Conservation (phyloP, 805 yeast genomes). For the Ogataea wickerhamii region DNA sequence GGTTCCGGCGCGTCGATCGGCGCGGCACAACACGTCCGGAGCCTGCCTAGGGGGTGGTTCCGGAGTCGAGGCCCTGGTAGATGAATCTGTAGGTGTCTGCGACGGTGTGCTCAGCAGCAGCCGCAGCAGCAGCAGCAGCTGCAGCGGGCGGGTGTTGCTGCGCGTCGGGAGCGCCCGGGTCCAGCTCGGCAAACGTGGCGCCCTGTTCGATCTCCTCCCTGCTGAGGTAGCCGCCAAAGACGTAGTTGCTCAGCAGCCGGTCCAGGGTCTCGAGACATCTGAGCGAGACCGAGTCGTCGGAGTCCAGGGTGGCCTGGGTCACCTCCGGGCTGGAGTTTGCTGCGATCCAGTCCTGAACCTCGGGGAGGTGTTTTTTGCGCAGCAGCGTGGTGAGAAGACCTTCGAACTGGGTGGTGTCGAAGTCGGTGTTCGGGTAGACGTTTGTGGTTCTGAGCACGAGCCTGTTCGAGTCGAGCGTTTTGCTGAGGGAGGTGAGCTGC, state of each 20-base stretch:
- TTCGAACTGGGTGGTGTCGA: constrained; percentile 83
- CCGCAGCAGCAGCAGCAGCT: constrained; percentile 1
- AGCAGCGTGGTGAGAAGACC: constrained; percentile 78
- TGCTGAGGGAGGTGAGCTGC: constrained; percentile 75
- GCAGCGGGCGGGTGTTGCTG: constrained; percentile 15
- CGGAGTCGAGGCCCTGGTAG: constrained; percentile 38
- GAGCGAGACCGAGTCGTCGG: constrained; percentile 63
- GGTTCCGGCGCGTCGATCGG: constrained; percentile 1
- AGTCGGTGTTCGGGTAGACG: constrained; percentile 77
- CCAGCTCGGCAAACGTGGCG: constrained; percentile 24
- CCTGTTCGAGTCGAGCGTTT: constrained; percentile 59
- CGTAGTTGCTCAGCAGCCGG: constrained; percentile 50
- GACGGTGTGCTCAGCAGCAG: constrained; percentile 23
- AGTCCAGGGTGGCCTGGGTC: constrained; percentile 25
- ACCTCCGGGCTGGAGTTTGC: constrained; percentile 18
- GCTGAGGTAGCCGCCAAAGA: constrained; percentile 59
- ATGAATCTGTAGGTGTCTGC: constrained; percentile 42
- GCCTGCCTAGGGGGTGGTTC: background rate
- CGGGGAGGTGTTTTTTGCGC: constrained; percentile 86
- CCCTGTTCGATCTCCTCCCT: constrained; percentile 43
- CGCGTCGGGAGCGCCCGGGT: constrained; percentile 13
- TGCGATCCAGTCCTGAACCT: constrained; percentile 81
- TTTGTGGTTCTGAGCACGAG: constrained; percentile 62
- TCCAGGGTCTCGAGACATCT: constrained; percentile 62
- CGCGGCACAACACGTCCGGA: background rate